Evolutionary conservation across 768 basidiomycete species (phyloP).

Genomic region (Pisolithus orientalis): DNA sequence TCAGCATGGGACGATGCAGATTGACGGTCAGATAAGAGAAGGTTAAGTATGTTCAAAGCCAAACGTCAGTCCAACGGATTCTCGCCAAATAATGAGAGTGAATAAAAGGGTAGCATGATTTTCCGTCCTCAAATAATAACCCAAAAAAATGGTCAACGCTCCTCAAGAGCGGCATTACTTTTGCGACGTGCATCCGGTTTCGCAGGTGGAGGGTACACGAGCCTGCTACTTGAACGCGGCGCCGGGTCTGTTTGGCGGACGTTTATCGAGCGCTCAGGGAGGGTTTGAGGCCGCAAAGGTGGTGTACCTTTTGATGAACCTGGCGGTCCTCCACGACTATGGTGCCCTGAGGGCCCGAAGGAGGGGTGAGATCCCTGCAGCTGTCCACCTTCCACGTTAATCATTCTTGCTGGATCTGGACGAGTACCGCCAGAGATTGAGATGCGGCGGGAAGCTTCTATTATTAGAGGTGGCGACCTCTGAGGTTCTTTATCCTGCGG

Average conservation of each 20-base stretch:
- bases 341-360: slow-evolving; percentile 12
- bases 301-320: slow-evolving; percentile 16
- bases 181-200: slow-evolving; percentile 17
- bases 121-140: neutral
- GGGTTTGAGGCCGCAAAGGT: slow-evolving; percentile 9
- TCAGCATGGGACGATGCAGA: slow-evolving; percentile 6
- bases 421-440: slow-evolving; percentile 42
- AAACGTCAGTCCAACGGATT: slow-evolving; percentile 1
- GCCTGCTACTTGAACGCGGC: slow-evolving; percentile 12
- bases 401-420: slow-evolving; percentile 35
- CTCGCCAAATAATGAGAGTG: neutral
- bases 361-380: slow-evolving; percentile 9
- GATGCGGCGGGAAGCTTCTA: slow-evolving; percentile 41
- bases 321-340: slow-evolving; percentile 14
- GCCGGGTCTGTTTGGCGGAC: slow-evolving; percentile 13
- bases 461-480: slow-evolving; percentile 42
- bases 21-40: neutral
- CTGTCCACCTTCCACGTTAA: slow-evolving; percentile 1
- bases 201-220: slow-evolving; percentile 15
- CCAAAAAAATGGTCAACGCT: slow-evolving; percentile 5
- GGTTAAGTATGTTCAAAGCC: slow-evolving; percentile 1
- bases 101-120: neutral
- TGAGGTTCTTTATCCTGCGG: slow-evolving; percentile 31
- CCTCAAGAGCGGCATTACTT: slow-evolving; percentile 5
- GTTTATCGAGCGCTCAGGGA: slow-evolving; percentile 15